Percentiles rank a stretch among this genome's conserved stretches.
Conservation (phyloP, 2,329 filamentous ascomycete genomes). For the Cladophialophora exuberans region DNA sequence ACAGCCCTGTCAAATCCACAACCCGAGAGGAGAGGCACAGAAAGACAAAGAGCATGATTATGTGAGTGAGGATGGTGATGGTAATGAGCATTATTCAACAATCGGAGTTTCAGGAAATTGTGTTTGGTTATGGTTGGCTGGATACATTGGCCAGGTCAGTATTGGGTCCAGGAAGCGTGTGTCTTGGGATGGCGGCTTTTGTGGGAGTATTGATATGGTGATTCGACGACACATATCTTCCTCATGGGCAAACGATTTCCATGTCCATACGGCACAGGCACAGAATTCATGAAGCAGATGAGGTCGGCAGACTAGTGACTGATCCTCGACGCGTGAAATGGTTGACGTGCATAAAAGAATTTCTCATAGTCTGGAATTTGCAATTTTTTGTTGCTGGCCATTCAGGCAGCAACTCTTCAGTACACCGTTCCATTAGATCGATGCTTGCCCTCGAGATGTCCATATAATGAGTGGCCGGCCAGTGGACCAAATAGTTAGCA, state of each 20-base stretch:
- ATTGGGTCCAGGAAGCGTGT: conserved; percentile 3
- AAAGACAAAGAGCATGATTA: conserved; percentile 34
- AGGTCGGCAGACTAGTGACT: conserved; percentile 6
- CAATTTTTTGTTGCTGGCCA: too few species aligned
- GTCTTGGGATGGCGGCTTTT: neutral
- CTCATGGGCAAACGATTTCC: conserved; percentile 19
- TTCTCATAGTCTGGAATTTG: neutral
- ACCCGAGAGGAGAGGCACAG: conserved; percentile 26
- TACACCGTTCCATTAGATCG: too few species aligned
- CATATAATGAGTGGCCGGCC: too few species aligned
- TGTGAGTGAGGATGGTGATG: conserved; percentile 11
- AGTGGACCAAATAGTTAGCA: too few species aligned
- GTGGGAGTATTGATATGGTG: neutral
- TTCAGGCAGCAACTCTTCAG: too few species aligned
- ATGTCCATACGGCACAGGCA: too few species aligned
- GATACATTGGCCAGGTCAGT: neutral
- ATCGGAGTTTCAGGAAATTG: neutral
- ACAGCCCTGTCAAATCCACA: conserved; percentile 29
- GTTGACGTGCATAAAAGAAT: conserved; percentile 17
- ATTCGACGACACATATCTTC: conserved; percentile 4
- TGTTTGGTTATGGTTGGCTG: neutral
- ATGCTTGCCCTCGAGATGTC: too few species aligned
- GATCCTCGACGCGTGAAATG: conserved; percentile 7
- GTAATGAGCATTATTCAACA: conserved; percentile 13
- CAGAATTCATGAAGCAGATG: conserved; percentile 18